These are phyloP conservation scores for Euphorbia peplus DNA, from an alignment of 345 rosid genomes.

Conservation along the genomic window DNA sequence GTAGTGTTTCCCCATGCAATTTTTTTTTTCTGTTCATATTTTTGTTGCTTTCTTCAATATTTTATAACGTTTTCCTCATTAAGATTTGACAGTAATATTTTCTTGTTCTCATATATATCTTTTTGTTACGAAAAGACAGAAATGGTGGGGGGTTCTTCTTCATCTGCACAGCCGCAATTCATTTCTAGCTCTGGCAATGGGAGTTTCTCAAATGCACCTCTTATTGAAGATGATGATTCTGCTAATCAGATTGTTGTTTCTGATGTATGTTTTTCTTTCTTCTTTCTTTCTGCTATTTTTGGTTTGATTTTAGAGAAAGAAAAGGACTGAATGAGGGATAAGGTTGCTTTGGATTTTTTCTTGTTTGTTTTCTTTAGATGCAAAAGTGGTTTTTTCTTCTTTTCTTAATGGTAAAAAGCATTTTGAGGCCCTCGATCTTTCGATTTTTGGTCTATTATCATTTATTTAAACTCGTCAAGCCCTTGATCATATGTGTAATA, in stretches of 20 bases:
- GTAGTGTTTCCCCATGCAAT: background rate
- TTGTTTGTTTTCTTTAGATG: background rate
- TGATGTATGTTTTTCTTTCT: slow-evolving; percentile 40
- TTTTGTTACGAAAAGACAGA: background rate
- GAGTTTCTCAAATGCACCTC: slow-evolving; percentile 62
- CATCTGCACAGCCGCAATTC: slow-evolving; percentile 66
- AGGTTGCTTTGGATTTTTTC: background rate
- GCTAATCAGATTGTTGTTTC: slow-evolving; percentile 68
- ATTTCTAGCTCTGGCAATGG: slow-evolving; percentile 57
- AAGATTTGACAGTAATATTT: background rate
- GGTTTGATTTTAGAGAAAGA: background rate
- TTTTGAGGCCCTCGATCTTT: too few species aligned
- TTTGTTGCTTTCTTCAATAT: too few species aligned
- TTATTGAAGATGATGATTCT: slow-evolving; percentile 49
- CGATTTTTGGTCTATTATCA: too few species aligned
- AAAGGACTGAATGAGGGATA: background rate
- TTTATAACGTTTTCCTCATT: background rate
- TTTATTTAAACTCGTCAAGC: too few species aligned
- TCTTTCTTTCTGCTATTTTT: background rate
- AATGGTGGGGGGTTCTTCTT: slow-evolving; percentile 45
- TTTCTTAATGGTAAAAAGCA: too few species aligned
- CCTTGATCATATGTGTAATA: too few species aligned
- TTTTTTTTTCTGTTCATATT: too few species aligned
- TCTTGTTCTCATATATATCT: background rate
- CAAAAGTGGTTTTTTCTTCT: background rate